Conservation (phyloP, 2,329 filamentous ascomycete genomes). For the Teratosphaeria destructans region DNA sequence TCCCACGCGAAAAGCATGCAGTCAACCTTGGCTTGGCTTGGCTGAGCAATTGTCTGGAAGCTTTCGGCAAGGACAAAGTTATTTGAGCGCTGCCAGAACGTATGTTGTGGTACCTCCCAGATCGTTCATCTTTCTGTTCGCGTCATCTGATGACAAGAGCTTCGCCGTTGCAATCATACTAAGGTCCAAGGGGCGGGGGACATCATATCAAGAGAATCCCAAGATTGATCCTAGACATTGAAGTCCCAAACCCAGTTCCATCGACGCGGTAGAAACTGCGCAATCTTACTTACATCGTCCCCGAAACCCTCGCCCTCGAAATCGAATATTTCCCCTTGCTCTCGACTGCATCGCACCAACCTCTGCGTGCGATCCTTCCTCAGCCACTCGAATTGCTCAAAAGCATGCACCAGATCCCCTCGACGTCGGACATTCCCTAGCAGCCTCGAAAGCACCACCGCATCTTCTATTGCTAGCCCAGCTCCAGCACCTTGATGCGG, state of each 20-base stretch:
- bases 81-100: too few species aligned
- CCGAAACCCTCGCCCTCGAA: conserved; percentile 24
- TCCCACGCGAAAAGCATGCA: background rate
- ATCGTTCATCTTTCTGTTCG: background rate
- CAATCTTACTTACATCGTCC: conserved; percentile 26
- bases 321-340: conserved; percentile 32
- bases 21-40: background rate
- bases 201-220: background rate
- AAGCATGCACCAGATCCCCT: conserved; percentile 17
- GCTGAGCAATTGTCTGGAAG: background rate
- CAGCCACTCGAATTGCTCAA: conserved; percentile 29
- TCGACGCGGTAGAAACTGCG: background rate
- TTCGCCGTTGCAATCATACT: background rate
- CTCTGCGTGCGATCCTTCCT: conserved; percentile 35
- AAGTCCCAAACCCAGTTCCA: background rate
- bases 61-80: too few species aligned
- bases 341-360: conserved; percentile 32
- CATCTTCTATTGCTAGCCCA: conserved; percentile 20
- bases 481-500: conserved; percentile 24
- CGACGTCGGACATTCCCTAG: conserved; percentile 15
- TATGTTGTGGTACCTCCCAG: too few species aligned
- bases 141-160: background rate
- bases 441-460: conserved; percentile 20
- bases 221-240: background rate
- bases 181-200: background rate